Percentiles rank a stretch among this genome's conserved stretches.
phyloP scores from a whole-genome alignment of 139 green algal genomes.

The Pleodorina starrii region DNA sequence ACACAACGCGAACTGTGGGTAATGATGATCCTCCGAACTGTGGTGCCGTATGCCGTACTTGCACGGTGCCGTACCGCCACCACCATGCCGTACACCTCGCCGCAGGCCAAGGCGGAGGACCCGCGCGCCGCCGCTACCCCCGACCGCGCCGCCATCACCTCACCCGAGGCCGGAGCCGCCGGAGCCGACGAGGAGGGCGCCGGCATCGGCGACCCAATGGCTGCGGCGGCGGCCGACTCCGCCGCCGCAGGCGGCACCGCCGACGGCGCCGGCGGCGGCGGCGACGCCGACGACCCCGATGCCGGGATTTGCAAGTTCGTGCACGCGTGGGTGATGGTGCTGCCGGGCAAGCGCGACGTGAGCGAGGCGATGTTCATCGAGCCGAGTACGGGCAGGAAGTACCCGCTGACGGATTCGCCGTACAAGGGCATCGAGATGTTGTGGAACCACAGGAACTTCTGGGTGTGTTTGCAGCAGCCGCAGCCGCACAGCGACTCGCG shows the following conservation, averaged over 20 bases:
- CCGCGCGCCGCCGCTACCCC: background rate
- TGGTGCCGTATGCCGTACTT: too few species aligned
- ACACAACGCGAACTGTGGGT: too few species aligned
- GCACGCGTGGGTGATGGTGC: constrained; percentile 90
- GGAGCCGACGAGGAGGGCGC: background rate
- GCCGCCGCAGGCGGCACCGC: background rate
- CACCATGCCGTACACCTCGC: background rate
- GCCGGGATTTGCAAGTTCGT: constrained; percentile 59
- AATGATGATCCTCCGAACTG: too few species aligned
- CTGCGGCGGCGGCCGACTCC: background rate
- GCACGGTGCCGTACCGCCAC: too few species aligned
- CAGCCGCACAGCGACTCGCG: constrained; percentile 80
- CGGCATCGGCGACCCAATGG: constrained; percentile 6
- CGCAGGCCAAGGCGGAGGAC: background rate
- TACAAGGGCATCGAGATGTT: constrained; percentile 85
- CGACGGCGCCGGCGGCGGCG: constrained; percentile 31
- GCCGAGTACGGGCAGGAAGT: constrained; percentile 72
- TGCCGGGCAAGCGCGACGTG: constrained; percentile 76
- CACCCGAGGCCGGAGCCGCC: background rate
- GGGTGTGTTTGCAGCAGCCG: constrained; percentile 80
- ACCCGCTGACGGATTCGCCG: constrained; percentile 65
- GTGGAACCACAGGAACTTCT: constrained; percentile 82
- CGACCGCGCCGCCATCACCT: background rate
- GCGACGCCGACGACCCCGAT: background rate
- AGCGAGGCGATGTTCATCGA: constrained; percentile 81